phyloP scores from a whole-genome alignment of 306 rosid species.

The Delonix regia region DNA sequence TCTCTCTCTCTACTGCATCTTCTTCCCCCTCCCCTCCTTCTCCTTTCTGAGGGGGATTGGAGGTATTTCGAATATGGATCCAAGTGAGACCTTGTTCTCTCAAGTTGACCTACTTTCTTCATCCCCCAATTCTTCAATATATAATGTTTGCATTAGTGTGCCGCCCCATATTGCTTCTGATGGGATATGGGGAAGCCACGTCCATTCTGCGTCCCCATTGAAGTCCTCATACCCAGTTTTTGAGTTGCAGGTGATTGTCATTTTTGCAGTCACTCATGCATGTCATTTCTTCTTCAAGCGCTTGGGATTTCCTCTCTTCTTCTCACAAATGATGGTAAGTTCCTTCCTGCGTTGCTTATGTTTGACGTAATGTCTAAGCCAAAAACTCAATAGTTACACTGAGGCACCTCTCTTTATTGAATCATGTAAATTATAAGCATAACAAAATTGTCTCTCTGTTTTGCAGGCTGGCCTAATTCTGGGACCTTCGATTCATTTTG shows the following conservation, averaged over 20 bases:
- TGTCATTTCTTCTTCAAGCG: constrained; percentile 45
- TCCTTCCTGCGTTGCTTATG: no score
- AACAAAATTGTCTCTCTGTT: background rate
- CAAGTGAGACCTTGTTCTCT: background rate
- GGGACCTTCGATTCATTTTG: constrained; percentile 28
- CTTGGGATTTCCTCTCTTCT: constrained; percentile 48
- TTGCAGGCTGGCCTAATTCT: constrained; percentile 56
- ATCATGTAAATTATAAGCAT: background rate
- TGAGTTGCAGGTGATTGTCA: constrained; percentile 51
- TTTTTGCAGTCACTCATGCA: constrained; percentile 42
- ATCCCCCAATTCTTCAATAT: background rate
- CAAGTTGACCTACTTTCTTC: background rate
- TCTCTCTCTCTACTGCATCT: background rate
- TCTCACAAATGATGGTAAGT: constrained; percentile 64
- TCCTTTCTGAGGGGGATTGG: background rate
- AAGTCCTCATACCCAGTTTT: constrained; percentile 44
- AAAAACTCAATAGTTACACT: background rate
- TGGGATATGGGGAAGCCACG: constrained; percentile 38
- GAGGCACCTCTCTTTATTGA: background rate
- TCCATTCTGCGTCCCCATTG: constrained; percentile 32
- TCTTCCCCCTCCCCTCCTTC: background rate
- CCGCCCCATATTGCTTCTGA: constrained; percentile 48
- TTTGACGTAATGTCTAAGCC: background rate
- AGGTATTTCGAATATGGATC: background rate
- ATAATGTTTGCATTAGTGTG: constrained; percentile 24